Evolutionary conservation across 495 filamentous ascomycete genomes (phyloP), one percentile per base, ranked within the genome.

Genomic region (Tuber indicum): DNA sequence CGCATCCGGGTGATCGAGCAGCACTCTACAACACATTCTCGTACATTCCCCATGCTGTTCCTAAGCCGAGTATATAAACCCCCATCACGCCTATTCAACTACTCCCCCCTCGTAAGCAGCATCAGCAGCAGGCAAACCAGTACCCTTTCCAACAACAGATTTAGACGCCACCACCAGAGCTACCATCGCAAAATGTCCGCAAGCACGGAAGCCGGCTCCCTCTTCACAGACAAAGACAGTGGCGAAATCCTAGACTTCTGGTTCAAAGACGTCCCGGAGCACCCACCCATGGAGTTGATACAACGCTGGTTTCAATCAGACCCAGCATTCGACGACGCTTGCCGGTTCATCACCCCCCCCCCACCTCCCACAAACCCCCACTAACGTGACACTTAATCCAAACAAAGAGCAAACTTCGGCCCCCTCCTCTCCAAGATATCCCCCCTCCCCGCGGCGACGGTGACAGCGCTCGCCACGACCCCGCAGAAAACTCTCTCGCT

Each of bases 401-500:
- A 49, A 79, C 3, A 43, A 49, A 80, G 78, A 14, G 62, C 70
- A 3, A 80, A 79, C 69, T 80, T 76, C 71, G 58, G 62, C 4
- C 39, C 71, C 9, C 12, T 80, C 17, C 52, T 80, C 78, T 80
- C 78, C 3, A 76, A 75, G 23, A 5, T 79, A 16, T 19, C 39
- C 19, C 39, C 26, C 16, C 6, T 44, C 21, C 45, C 77, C 41
- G 4, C 4, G 8, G 66, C 77, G 2, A 45, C 77, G n/a, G 62
- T 80, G 45, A 47, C 23, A 62, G n/a, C 62, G 7, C 74, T 80
- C 36, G 78, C 78, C 19, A 80, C 77, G 39, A 76, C 77, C 45
- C 78, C 78, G 0, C 49, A 71, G 44, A 85, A 82, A 3, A 82
- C 86, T 9, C 82, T 88, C 49, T 82, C 83, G 26, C 73, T 88